Conservation (phyloP, 2,329 filamentous ascomycete genomes). For the Neocatenulostroma microsporum region DNA sequence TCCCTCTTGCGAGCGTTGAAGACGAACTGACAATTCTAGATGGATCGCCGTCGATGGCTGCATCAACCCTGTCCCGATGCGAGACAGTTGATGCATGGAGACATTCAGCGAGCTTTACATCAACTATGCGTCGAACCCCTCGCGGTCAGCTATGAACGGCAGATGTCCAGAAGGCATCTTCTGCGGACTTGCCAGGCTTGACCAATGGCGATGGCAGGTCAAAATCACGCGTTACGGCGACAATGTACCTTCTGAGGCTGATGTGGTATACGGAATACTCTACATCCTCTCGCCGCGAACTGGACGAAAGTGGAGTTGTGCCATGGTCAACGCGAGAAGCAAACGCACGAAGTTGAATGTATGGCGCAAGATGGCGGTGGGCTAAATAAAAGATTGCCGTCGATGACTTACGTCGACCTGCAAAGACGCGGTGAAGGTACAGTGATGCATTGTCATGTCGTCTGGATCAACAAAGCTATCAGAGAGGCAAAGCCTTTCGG, state of each 20-base stretch:
- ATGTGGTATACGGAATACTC: slow-evolving; percentile 48
- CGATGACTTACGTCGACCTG: slow-evolving; percentile 10
- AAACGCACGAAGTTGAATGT: slow-evolving; percentile 25
- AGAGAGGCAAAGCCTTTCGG: slow-evolving; percentile 47
- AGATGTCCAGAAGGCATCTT: slow-evolving; percentile 11
- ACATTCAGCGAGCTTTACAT: slow-evolving; percentile 12
- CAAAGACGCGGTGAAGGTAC: slow-evolving; percentile 8
- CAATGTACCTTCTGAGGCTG: slow-evolving; percentile 35
- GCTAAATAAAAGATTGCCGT: slow-evolving; percentile 4
- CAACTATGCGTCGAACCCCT: slow-evolving; percentile 9
- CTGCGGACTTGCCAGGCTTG: slow-evolving; percentile 42
- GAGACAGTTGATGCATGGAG: slow-evolving; percentile 2
- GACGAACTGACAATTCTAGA: slow-evolving; percentile 4
- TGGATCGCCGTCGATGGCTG: slow-evolving; percentile 1
- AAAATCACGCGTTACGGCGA: slow-evolving; percentile 59
- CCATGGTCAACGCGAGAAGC: slow-evolving; percentile 52
- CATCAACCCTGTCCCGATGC: neutral
- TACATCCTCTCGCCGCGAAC: slow-evolving; percentile 40
- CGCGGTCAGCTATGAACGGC: slow-evolving; percentile 9
- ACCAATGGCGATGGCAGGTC: slow-evolving; percentile 55
- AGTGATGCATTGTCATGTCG: slow-evolving; percentile 47
- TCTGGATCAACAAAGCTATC: slow-evolving; percentile 54
- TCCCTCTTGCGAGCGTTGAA: no score
- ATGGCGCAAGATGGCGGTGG: slow-evolving; percentile 5
- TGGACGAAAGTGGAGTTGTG: slow-evolving; percentile 55